Evolutionary conservation across 2,329 filamentous ascomycete genomes (phyloP), one percentile per base, ranked within the genome.

Genomic region (Penicillium sp.): DNA sequence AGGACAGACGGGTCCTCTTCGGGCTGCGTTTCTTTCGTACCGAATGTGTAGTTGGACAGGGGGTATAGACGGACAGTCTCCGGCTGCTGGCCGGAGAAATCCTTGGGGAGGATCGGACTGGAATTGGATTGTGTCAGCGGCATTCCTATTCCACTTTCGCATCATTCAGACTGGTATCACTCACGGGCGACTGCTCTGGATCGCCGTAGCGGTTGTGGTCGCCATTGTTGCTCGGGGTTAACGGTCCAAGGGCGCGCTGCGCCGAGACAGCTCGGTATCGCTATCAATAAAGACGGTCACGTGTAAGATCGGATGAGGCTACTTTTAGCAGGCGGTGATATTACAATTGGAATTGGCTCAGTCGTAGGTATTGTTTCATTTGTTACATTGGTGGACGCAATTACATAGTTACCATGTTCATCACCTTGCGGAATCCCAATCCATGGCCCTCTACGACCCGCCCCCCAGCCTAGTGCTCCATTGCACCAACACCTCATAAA

Each of bases 1-100:
- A 96, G 84, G 2, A 99, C 94, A 0, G 91, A 96, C 0, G 92
- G 92, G 67, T 99, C 94, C 74, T 99, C 94, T 74, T 99, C 94
- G 2, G 92, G 94, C 71, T 99, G 94, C 20, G 89, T 95, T 78
- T 97, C 94, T 76, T 99, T 99, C 55, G 95, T 95, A 57, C 92
- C 92, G 67, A 99, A 97, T 22, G 94, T 97, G 80, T 99, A 99
- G 80, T 97, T 99, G 62, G 91, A 96, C 44, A 99, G 83, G 30
- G 94, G 94, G 69, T 92, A 97, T 24, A 99, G 83, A 47, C 89
- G 89, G 67, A 99, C 92, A 2, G 91, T 94, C 63, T 86, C 78
- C 30, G 92, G 90, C 74, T 99, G 94, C 70, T 92, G 91, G 46
- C 83, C 86, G 69, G 92, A 89, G 81, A 99, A 99, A 61, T 85